phyloP scores from a whole-genome alignment of 1,139 yeast species.

The Yamadazyma dendronema region DNA sequence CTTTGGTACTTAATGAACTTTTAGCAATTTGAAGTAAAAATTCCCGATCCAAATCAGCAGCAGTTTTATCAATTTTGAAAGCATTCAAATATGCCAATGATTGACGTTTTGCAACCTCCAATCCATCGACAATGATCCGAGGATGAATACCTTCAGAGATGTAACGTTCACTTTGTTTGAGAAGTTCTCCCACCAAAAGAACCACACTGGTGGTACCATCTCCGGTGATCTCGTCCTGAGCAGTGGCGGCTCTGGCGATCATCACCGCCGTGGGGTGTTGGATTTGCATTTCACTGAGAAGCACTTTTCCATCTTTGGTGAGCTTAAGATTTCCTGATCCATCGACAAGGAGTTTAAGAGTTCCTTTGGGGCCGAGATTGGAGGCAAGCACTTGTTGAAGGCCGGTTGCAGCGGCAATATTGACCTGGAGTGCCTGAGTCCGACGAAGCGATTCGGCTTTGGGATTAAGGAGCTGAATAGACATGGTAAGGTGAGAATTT shows the following conservation, averaged over 20 bases:
- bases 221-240: slow-evolving; percentile 98
- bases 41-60: slow-evolving; percentile 65
- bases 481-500: slow-evolving; percentile 18
- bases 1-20: slow-evolving; percentile 85
- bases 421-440: slow-evolving; percentile 91
- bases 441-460: slow-evolving; percentile 95
- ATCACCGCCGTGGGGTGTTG: slow-evolving; percentile 99
- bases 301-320: slow-evolving; percentile 95
- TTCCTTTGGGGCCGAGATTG: slow-evolving; percentile 96
- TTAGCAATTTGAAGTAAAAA: slow-evolving; percentile 88
- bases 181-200: slow-evolving; percentile 87
- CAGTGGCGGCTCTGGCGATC: slow-evolving; percentile 98
- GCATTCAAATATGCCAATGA: slow-evolving; percentile 66
- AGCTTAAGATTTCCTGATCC: slow-evolving; percentile 95
- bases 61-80: slow-evolving; percentile 45
- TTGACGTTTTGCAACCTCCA: slow-evolving; percentile 82
- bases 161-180: slow-evolving; percentile 92
- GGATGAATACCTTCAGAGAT: slow-evolving; percentile 96
- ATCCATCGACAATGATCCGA: slow-evolving; percentile 90
- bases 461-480: slow-evolving; percentile 90
- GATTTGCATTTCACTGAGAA: slow-evolving; percentile 94
- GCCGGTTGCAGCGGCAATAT: slow-evolving; percentile 95
- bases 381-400: slow-evolving; percentile 88
- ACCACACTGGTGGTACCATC: slow-evolving; percentile 99
- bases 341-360: slow-evolving; percentile 92